Evolutionary conservation across 2,329 filamentous ascomycete genomes (phyloP).

Genomic region (Bipolaris victoriae): DNA sequence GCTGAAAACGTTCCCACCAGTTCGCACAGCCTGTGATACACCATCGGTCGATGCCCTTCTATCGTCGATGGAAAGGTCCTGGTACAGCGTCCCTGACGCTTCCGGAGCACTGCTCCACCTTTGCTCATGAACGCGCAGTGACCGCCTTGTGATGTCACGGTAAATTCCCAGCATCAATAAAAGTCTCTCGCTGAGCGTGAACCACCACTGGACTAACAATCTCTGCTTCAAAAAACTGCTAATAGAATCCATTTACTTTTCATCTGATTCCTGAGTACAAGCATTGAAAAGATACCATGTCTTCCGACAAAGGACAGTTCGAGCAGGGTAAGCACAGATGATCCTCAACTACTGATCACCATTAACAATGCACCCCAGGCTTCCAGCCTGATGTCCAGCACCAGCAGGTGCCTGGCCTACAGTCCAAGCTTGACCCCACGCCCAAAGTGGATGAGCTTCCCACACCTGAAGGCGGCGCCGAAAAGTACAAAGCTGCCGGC

Average conservation of each 20-base stretch:
- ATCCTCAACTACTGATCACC: background rate
- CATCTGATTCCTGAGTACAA: background rate
- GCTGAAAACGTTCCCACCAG: constrained; percentile 16
- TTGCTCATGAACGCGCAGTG: constrained; percentile 22
- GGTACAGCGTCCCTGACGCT: background rate
- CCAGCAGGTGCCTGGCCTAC: constrained; percentile 60
- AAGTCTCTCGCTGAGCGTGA: constrained; percentile 11
- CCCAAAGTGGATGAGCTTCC: constrained; percentile 71
- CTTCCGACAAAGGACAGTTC: constrained; percentile 45
- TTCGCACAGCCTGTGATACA: constrained; percentile 4
- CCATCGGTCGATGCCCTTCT: constrained; percentile 8
- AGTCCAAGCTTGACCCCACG: constrained; percentile 62
- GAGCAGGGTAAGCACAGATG: constrained; percentile 37
- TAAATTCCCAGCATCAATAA: constrained; percentile 26
- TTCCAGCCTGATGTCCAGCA: constrained; percentile 58
- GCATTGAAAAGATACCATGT: constrained; percentile 58
- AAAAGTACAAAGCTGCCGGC: constrained; percentile 74
- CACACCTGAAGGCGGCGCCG: constrained; percentile 68
- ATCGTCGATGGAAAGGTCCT: constrained; percentile 3
- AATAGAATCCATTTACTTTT: background rate
- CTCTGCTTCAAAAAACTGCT: background rate
- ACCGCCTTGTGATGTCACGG: constrained; percentile 35
- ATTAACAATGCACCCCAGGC: constrained; percentile 41
- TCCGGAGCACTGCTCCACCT: constrained; percentile 22
- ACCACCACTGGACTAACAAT: background rate